Percentiles rank a stretch among this genome's conserved stretches.
phyloP scores from a whole-genome alignment of 169 alveolate genomes.

The Besnoitia besnoiti region DNA sequence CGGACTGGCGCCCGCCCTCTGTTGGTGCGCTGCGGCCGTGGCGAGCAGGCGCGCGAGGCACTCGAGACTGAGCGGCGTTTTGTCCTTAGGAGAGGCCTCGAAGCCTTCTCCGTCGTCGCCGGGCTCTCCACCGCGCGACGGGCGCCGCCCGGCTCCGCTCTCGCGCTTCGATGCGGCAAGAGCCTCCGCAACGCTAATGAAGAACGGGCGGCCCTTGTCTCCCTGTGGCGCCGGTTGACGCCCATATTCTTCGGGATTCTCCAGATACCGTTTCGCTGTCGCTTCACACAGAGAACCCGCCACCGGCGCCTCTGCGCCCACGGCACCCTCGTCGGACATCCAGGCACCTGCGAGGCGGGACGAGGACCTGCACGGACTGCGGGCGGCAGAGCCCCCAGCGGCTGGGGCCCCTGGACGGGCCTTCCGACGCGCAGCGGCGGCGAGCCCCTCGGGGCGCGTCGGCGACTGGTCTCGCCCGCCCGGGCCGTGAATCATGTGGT shows the following conservation, averaged over 20 bases:
- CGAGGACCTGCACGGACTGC: neutral
- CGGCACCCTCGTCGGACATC: neutral
- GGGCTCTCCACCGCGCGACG: too few relatives aligned
- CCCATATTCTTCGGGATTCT: neutral
- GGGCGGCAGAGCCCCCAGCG: neutral
- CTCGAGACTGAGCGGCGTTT: neutral
- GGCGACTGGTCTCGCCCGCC: neutral
- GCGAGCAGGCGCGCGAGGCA: conserved; percentile 1
- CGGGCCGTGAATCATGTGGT: neutral
- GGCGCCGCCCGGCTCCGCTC: neutral
- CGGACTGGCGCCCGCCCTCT: neutral
- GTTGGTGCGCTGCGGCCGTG: neutral
- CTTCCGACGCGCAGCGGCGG: neutral
- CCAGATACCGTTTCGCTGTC: neutral
- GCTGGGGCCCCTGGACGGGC: neutral
- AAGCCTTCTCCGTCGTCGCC: neutral
- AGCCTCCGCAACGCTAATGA: neutral
- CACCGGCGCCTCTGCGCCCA: neutral
- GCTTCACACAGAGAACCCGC: neutral
- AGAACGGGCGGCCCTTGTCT: neutral
- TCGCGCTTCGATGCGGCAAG: neutral
- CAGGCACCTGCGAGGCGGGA: neutral
- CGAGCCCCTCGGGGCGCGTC: too few relatives aligned
- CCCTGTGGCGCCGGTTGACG: neutral
- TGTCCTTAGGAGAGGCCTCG: neutral